Evolutionary conservation across 129 eudicot species (phyloP).

Genomic region (Artemisia annua): DNA sequence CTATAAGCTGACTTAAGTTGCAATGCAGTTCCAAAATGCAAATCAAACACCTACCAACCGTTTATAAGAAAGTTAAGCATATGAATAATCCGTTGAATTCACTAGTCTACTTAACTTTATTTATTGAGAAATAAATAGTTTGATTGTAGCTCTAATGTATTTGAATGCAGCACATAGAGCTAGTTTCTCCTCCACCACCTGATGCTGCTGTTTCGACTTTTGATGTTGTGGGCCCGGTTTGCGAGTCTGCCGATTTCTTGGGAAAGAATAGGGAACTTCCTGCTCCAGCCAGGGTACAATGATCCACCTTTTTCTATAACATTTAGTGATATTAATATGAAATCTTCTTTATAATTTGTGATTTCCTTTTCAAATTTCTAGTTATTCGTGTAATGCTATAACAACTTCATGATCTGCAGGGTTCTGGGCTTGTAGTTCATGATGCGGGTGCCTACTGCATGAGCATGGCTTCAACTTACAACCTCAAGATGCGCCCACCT

Average conservation of each 20-base stretch:
- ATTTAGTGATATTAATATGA: not conserved
- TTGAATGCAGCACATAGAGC: slow-evolving; percentile 83
- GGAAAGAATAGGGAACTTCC: slow-evolving; percentile 89
- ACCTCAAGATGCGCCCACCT: slow-evolving; percentile 97
- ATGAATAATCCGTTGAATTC: too few relatives aligned
- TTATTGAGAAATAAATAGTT: too few relatives aligned
- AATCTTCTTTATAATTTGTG: not conserved
- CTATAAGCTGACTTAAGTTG: too few relatives aligned
- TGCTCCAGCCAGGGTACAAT: slow-evolving; percentile 62
- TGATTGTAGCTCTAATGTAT: not conserved
- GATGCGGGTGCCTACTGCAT: slow-evolving; percentile 99
- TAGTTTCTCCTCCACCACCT: slow-evolving; percentile 69
- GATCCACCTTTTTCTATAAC: not conserved
- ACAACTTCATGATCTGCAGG: slow-evolving; percentile 40
- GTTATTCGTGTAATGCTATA: not conserved
- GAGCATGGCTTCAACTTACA: slow-evolving; percentile 98
- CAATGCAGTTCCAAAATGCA: too few relatives aligned
- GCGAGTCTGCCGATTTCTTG: slow-evolving; percentile 84
- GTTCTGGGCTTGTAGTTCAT: slow-evolving; percentile 89
- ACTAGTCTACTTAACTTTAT: not conserved
- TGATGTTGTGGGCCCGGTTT: slow-evolving; percentile 91
- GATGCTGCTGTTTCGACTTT: slow-evolving; percentile 69
- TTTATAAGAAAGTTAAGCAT: too few relatives aligned
- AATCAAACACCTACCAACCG: too few relatives aligned
- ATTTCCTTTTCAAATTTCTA: not conserved